A percentile compares a stretch with the other conserved stretches of the same genome.
phyloP scores from a whole-genome alignment of 2,329 filamentous ascomycete genomes.

The Thelonectria discophora region DNA sequence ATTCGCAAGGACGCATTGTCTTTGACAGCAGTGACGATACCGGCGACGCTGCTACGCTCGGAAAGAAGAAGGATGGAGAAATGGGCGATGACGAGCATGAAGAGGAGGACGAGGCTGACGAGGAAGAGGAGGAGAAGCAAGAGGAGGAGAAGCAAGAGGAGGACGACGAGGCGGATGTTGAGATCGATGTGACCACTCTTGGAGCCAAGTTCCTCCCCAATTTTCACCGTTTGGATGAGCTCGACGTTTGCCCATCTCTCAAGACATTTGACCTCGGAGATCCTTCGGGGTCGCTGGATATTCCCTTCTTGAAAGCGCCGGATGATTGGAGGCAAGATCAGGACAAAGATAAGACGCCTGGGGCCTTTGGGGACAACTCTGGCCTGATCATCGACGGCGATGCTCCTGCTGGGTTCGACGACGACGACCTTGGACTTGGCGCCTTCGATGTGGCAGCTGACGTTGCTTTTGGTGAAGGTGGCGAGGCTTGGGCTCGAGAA shows the following conservation, averaged over 20 bases:
- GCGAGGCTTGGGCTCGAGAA: conserved; percentile 93
- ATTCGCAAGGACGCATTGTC: conserved; percentile 89
- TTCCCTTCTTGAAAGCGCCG: conserved; percentile 88
- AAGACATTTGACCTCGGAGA: conserved; percentile 94
- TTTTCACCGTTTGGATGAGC: conserved; percentile 76
- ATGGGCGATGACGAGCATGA: conserved; percentile 52
- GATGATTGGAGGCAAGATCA: conserved; percentile 84
- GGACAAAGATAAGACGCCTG: conserved; percentile 67
- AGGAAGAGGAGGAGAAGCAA: conserved; percentile 30
- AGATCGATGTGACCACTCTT: conserved; percentile 81
- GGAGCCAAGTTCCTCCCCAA: conserved; percentile 88
- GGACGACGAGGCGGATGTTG: conserved; percentile 64
- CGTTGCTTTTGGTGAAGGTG: conserved; percentile 91
- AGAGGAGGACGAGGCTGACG: conserved; percentile 46
- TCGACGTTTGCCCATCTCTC: conserved; percentile 93
- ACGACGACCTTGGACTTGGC: conserved; percentile 76
- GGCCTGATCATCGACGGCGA: conserved; percentile 89
- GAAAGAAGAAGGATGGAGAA: conserved; percentile 51
- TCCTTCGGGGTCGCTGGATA: conserved; percentile 82
- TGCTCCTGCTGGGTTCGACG: conserved; percentile 77
- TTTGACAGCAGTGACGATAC: conserved; percentile 97
- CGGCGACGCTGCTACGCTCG: conserved; percentile 56
- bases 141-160: conserved; percentile 54
- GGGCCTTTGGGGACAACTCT: conserved; percentile 71
- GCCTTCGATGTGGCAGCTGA: conserved; percentile 77